These are phyloP conservation scores for Closterium sp. DNA, from an alignment of 139 green algal genomes.

Conservation along the genomic window DNA sequence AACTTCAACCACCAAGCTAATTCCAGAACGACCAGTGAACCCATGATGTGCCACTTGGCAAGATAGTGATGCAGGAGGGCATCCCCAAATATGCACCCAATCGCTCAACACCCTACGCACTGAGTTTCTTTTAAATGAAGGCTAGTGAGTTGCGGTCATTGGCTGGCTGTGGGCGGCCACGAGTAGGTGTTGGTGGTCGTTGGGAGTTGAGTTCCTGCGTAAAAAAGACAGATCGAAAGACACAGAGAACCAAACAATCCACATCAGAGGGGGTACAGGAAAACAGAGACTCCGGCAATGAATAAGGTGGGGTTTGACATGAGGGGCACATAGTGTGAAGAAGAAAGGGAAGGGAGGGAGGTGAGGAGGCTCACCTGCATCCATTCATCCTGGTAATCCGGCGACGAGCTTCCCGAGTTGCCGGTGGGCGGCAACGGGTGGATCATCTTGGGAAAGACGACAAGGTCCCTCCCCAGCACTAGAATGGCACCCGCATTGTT, in stretches of 20 bases:
- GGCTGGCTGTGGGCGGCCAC: conserved; percentile 31
- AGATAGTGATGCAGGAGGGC: not conserved
- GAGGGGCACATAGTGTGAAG: not conserved
- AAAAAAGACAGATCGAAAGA: not conserved
- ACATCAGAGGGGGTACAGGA: no score
- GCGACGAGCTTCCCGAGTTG: not conserved
- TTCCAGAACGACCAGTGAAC: not conserved
- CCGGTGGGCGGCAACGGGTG: conserved; percentile 89
- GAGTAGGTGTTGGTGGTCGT: conserved; percentile 43
- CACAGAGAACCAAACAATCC: not conserved
- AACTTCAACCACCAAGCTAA: no score
- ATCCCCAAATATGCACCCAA: not conserved
- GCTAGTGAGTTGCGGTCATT: conserved; percentile 46
- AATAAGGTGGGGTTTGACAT: not conserved
- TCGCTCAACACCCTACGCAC: not conserved
- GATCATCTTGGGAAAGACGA: conserved; percentile 99
- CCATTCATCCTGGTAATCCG: conserved; percentile 34
- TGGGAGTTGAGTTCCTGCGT: conserved; percentile 40
- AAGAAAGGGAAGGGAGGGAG: not conserved
- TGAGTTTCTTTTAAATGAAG: conserved; percentile 23
- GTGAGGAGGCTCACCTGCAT: conserved; percentile 23
- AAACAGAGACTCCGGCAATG: no score
- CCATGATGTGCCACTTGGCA: not conserved
- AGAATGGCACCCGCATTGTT: conserved; percentile 98
- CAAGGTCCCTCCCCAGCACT: conserved; percentile 91